Percentiles rank a stretch among this genome's conserved stretches.
Conservation (phyloP, 345 rosid genomes). For the Salix purpurea region DNA sequence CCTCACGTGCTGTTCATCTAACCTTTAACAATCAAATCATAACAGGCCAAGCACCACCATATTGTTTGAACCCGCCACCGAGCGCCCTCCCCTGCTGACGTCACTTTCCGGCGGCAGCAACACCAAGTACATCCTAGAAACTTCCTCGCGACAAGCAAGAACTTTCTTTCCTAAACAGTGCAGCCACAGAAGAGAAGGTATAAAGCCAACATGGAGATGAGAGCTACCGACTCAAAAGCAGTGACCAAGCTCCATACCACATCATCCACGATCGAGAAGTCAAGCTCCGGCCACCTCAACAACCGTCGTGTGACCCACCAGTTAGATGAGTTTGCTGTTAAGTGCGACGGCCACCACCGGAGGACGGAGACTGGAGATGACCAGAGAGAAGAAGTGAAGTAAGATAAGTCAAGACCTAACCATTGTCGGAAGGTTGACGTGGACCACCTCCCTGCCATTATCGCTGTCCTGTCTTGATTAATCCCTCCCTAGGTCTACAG, state of each 20-base stretch:
- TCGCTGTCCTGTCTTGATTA: neutral
- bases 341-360: slow-evolving; percentile 38
- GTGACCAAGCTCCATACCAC: slow-evolving; percentile 64
- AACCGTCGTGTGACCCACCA: slow-evolving; percentile 21
- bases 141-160: neutral
- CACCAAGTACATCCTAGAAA: neutral
- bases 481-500: neutral
- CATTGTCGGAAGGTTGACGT: slow-evolving; percentile 16
- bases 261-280: slow-evolving; percentile 54
- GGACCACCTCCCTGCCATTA: slow-evolving; percentile 36
- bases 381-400: slow-evolving; percentile 6
- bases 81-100: neutral
- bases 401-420: slow-evolving; percentile 10
- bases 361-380: slow-evolving; percentile 15
- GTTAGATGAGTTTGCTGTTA: slow-evolving; percentile 4
- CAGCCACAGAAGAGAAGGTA: slow-evolving; percentile 89
- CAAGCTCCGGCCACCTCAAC: slow-evolving; percentile 35
- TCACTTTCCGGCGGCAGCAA: neutral
- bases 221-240: slow-evolving; percentile 80
- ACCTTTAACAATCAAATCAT: neutral
- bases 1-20: neutral
- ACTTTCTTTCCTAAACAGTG: slow-evolving; percentile 37
- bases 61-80: slow-evolving; percentile 6
- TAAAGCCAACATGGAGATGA: slow-evolving; percentile 82
- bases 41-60: neutral